Evolutionary conservation across 208 protist genomes (phyloP).

Genomic region (Crithidia thermophila): DNA sequence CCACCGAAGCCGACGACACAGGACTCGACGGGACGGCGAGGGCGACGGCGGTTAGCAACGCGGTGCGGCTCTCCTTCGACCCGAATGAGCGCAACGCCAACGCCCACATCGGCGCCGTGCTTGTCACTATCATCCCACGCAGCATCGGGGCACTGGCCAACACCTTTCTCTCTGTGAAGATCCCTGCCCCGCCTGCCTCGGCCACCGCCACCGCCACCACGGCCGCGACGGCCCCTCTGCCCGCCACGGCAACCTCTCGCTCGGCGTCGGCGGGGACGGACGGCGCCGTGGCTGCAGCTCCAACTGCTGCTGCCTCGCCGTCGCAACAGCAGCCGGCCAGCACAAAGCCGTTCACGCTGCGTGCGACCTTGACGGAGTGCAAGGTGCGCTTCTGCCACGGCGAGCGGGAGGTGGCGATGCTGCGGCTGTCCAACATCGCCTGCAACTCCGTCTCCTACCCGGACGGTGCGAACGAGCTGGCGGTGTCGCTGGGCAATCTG

Average conservation of each 20-base stretch:
- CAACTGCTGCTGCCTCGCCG: background rate
- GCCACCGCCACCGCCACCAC: background rate
- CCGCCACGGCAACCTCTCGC: background rate
- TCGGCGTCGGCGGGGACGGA: background rate
- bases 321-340: too few species aligned
- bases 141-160: conserved; percentile 74
- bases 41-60: conserved; percentile 8
- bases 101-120: conserved; percentile 40
- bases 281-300: background rate
- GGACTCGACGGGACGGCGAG: background rate
- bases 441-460: conserved; percentile 32
- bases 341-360: conserved; percentile 18
- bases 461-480: conserved; percentile 42
- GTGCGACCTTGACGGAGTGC: conserved; percentile 26
- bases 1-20: background rate
- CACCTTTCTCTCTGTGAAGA: conserved; percentile 66
- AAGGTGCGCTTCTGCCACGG: conserved; percentile 44
- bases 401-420: conserved; percentile 48
- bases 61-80: conserved; percentile 32
- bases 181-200: conserved; percentile 26
- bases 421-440: conserved; percentile 31
- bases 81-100: conserved; percentile 36
- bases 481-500: conserved; percentile 50
- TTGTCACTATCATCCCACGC: conserved; percentile 62
- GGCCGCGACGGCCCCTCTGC: background rate